These are phyloP conservation scores for Platanus orientalis DNA, from an alignment of 164 flowering plant species.

Conservation along the genomic window DNA sequence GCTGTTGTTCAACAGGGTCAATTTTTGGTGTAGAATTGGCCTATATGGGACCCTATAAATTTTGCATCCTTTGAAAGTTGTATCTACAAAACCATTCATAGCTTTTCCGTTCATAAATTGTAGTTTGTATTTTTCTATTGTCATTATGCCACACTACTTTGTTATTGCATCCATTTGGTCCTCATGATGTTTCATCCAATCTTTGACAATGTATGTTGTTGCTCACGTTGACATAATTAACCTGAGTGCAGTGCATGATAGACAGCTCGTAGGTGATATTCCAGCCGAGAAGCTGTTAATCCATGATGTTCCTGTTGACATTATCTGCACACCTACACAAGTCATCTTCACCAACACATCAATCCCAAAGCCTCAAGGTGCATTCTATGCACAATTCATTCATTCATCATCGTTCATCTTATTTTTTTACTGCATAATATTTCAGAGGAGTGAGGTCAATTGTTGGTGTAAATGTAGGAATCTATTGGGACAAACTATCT, in stretches of 20 bases:
- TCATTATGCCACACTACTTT: neutral
- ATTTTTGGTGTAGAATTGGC: no score
- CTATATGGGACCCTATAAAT: neutral
- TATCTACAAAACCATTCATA: neutral
- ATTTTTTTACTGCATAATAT: no score
- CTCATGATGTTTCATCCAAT: neutral
- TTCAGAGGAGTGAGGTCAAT: no score
- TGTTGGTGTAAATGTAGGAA: conserved; percentile 42
- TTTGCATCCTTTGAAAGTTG: neutral
- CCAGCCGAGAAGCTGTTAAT: conserved; percentile 71
- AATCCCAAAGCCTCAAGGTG: conserved; percentile 91
- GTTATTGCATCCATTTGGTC: neutral
- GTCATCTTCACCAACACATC: conserved; percentile 66
- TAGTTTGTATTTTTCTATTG: neutral
- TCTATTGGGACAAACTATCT: conserved; percentile 86
- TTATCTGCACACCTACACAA: conserved; percentile 82
- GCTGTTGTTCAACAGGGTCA: no score
- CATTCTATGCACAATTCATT: conserved; percentile 1
- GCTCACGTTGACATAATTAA: neutral
- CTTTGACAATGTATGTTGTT: neutral
- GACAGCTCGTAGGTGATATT: conserved; percentile 80
- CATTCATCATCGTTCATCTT: no score
- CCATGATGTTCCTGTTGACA: conserved; percentile 90
- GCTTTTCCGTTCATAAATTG: neutral
- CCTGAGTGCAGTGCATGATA: conserved; percentile 61